These are phyloP conservation scores for Pseudogymnoascus sp. DNA, from an alignment of 2,329 filamentous ascomycete genomes.

Conservation along the genomic window DNA sequence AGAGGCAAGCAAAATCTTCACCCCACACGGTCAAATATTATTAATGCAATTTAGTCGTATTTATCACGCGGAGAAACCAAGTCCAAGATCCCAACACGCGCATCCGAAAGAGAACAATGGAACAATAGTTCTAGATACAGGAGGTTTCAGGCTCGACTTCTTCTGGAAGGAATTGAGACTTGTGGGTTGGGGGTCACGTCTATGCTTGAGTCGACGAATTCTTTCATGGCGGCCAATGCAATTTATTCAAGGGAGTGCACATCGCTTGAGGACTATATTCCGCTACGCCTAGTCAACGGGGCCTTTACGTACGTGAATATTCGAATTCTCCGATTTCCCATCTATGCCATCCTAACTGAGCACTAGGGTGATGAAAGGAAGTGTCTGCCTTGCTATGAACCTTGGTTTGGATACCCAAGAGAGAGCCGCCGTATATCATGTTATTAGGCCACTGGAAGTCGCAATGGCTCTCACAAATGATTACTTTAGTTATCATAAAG, in stretches of 20 bases:
- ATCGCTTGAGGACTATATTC: not conserved
- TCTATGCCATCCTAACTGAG: not conserved
- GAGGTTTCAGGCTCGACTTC: not conserved
- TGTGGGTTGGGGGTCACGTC: not conserved
- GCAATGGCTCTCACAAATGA: not conserved
- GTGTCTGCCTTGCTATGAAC: not conserved
- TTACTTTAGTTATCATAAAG: not conserved
- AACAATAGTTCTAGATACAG: not conserved
- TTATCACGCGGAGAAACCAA: not conserved
- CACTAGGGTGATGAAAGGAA: not conserved
- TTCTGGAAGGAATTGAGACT: not conserved
- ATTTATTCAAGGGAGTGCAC: not conserved
- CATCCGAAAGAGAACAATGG: not conserved
- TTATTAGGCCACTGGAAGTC: not conserved
- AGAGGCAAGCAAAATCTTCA: too few relatives aligned
- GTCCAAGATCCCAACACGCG: not conserved
- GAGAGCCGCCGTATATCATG: not conserved
- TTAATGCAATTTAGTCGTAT: too few relatives aligned
- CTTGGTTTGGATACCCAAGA: not conserved
- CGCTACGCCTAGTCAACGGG: not conserved
- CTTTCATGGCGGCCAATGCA: not conserved
- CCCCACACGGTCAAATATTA: too few relatives aligned
- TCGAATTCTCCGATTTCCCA: not conserved
- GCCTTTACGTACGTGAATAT: not conserved
- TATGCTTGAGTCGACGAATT: not conserved